Evolutionary conservation across 306 rosid genomes (phyloP), one percentile per base, ranked within the genome.

Genomic region (Senna siamea): DNA sequence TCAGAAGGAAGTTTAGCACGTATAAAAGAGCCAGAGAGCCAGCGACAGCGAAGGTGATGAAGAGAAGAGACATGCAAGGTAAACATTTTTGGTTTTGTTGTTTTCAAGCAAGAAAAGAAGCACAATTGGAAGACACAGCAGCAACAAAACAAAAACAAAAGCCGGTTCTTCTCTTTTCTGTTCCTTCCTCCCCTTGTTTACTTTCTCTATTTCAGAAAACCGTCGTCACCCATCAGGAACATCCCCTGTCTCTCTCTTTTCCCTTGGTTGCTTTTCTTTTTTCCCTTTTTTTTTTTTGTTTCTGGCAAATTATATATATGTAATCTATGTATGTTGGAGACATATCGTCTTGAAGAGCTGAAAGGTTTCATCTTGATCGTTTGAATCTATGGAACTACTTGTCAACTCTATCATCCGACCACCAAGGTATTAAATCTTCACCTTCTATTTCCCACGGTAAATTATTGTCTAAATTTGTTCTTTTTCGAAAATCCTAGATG

Each of bases 371-470:
- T 71, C 68, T 75, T 80, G 55, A 47, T 72, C 47, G 34, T 76
- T 82, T 82, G 67, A 82, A 84, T 75, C 80, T 34, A 83, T 83
- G 87, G 84, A 83, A 18, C 84, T 68, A 51, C 77, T 83, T 62
- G 87, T 76, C 38, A 83, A 73, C 78, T 83, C 76, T 84, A 83
- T 83, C 80, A 83, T 83, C 72, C 77, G 84, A 8, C 84, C 87
- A 18, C 84, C 84, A 44, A 79, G 84, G 87, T 83, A 72, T 69
- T 53, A 6, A 74, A 47, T 63, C 61, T 72, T 68, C 53, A 17
- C 47, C 28, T 6, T 18, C 48, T 35, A 17, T 61, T 37, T 37
- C n/a, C n/a, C 28, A 35, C 35, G 22, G 17, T 5, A 35, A 17
- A 37, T 35, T 17, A 17, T n/a, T 34, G 47, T 38, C 66, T 28